Conservation (phyloP, 1,284 basidiomycete species). For the Volvariella surrecta region DNA sequence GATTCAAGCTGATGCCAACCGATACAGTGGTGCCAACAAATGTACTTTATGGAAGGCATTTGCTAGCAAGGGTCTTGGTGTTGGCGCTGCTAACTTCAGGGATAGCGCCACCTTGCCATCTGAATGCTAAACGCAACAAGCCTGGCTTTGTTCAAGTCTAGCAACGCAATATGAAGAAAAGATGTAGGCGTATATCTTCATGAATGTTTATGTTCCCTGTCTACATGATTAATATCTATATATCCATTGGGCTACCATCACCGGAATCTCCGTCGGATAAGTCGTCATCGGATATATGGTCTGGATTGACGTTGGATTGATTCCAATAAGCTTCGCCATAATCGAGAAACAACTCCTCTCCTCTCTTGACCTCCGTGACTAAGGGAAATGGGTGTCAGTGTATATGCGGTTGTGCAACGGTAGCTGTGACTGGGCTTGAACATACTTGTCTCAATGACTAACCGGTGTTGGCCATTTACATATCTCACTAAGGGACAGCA, state of each 20-base stretch:
- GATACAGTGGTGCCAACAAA: slow-evolving; percentile 30
- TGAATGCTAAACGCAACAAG: slow-evolving; percentile 1
- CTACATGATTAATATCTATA: no score
- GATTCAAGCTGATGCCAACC: slow-evolving; percentile 38
- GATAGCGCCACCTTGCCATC: background rate
- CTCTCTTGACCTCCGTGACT: slow-evolving; percentile 22
- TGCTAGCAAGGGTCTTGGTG: slow-evolving; percentile 34
- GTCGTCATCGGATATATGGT: no score
- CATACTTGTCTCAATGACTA: slow-evolving; percentile 38
- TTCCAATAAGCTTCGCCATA: slow-evolving; percentile 34
- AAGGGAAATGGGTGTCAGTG: no score
- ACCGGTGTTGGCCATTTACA: slow-evolving; percentile 38
- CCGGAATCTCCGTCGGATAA: no score
- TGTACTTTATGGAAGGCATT: slow-evolving; percentile 36
- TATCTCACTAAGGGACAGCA: slow-evolving; percentile 8
- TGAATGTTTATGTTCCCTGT: no score
- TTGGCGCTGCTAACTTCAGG: slow-evolving; percentile 18
- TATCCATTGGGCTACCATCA: no score
- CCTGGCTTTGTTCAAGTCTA: no score
- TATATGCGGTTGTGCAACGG: no score
- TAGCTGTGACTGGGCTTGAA: no score
- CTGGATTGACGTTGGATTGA: no score
- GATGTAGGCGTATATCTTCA: no score
- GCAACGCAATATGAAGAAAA: no score
- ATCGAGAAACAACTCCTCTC: slow-evolving; percentile 35